Conservation (phyloP, 176 grass and related monocot genomes). For the Paspalum notatum region DNA sequence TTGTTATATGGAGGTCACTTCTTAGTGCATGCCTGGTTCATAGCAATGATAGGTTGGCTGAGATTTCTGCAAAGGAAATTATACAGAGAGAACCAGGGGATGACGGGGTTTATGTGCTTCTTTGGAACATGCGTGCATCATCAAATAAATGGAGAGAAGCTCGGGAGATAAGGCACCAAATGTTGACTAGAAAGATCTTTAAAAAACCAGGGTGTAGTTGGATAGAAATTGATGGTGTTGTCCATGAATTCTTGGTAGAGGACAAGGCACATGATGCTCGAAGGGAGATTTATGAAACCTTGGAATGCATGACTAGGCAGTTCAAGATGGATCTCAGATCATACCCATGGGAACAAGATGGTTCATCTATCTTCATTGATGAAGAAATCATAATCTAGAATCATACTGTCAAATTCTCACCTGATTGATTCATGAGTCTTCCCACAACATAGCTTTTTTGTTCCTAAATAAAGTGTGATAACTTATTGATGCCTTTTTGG, state of each 20-base stretch:
- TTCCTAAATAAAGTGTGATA: not conserved
- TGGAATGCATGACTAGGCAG: slow-evolving; percentile 54
- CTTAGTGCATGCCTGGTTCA: slow-evolving; percentile 69
- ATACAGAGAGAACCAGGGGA: slow-evolving; percentile 60
- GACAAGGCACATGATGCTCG: slow-evolving; percentile 57
- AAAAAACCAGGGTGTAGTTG: slow-evolving; percentile 74
- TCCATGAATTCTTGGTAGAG: slow-evolving; percentile 70
- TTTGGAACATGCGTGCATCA: slow-evolving; percentile 72
- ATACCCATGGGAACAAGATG: slow-evolving; percentile 4
- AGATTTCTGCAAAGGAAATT: slow-evolving; percentile 68
- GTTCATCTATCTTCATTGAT: slow-evolving; percentile 33
- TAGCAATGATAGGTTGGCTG: slow-evolving; percentile 59
- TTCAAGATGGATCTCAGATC: slow-evolving; percentile 19
- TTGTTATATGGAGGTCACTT: slow-evolving; percentile 75
- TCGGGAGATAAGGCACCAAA: slow-evolving; percentile 58
- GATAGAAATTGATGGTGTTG: slow-evolving; percentile 62
- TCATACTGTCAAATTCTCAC: not conserved
- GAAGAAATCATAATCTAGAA: slow-evolving; percentile 6
- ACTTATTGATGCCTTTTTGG: not conserved
- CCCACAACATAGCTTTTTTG: not conserved
- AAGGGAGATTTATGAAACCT: slow-evolving; percentile 55
- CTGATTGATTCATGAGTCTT: not conserved
- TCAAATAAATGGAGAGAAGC: slow-evolving; percentile 71
- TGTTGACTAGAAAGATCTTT: slow-evolving; percentile 54
- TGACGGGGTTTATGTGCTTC: slow-evolving; percentile 70